phyloP scores from a whole-genome alignment of 2,329 filamentous ascomycete species.

The Podosphaera fusca region DNA sequence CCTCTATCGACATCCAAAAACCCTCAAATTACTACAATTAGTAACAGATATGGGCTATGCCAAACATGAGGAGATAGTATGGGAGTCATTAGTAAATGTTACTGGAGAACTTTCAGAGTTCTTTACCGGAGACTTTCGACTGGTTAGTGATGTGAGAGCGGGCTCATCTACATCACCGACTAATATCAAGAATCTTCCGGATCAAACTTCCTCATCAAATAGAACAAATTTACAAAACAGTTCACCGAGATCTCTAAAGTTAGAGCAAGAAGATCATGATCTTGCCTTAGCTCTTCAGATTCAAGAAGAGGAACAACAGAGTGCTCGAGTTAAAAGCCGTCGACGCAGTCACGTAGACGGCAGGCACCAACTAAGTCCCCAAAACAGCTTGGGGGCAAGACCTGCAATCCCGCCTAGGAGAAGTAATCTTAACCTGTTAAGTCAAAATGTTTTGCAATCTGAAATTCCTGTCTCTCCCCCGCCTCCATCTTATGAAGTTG shows the following conservation, averaged over 20 bases:
- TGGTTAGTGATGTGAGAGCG: conserved; percentile 38
- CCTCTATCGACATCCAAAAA: conserved; percentile 66
- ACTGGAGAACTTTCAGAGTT: conserved; percentile 65
- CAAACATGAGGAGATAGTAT: conserved; percentile 73
- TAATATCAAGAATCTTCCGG: conserved; percentile 3
- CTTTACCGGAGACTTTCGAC: conserved; percentile 71
- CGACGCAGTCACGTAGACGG: conserved; percentile 41
- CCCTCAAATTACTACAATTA: conserved; percentile 51
- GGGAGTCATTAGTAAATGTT: conserved; percentile 81
- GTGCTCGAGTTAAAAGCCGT: conserved; percentile 37
- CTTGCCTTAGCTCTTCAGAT: conserved; percentile 75
- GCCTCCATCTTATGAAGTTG: conserved; percentile 43
- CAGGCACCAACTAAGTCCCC: conserved; percentile 21
- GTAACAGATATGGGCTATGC: conserved; percentile 88
- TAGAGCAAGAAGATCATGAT: conserved; percentile 58
- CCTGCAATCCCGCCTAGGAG: conserved; percentile 23
- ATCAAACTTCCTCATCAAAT: conserved; percentile 2
- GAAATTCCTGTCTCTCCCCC: conserved; percentile 27
- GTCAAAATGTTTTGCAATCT: conserved; percentile 4
- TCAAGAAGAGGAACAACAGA: conserved; percentile 81
- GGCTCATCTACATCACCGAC: conserved; percentile 3
- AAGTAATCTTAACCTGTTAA: conserved; percentile 7
- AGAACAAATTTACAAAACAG: neutral
- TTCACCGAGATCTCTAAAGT: conserved; percentile 10
- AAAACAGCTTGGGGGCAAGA: conserved; percentile 13